Evolutionary conservation across 179 eudicot species (phyloP).

Genomic region (Silene vulgaris): DNA sequence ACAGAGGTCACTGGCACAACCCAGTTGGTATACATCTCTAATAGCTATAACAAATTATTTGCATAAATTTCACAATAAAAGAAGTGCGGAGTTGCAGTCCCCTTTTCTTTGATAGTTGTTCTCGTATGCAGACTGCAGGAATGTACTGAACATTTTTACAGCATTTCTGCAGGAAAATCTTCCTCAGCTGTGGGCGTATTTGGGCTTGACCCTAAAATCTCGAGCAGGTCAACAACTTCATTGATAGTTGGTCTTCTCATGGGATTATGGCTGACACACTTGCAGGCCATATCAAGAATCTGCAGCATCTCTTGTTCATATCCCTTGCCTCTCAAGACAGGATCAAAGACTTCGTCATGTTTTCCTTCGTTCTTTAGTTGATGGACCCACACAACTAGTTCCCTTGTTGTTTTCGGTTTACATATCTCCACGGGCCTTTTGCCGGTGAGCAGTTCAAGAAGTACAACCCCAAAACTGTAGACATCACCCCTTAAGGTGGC

Average conservation of each 20-base stretch:
- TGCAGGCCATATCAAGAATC: slow-evolving; percentile 78
- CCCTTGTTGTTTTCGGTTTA: slow-evolving; percentile 63
- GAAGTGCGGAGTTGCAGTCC: background rate
- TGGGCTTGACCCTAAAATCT: slow-evolving; percentile 34
- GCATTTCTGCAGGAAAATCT: slow-evolving; percentile 28
- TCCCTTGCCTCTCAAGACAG: slow-evolving; percentile 56
- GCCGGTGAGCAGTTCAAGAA: slow-evolving; percentile 84
- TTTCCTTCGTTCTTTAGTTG: slow-evolving; percentile 68
- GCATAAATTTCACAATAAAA: slow-evolving; percentile 15
- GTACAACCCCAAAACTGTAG: slow-evolving; percentile 88
- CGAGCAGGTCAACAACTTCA: slow-evolving; percentile 76
- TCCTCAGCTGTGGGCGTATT: slow-evolving; percentile 34
- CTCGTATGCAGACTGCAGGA: slow-evolving; percentile 2
- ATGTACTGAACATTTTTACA: slow-evolving; percentile 23
- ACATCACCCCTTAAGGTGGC: slow-evolving; percentile 92
- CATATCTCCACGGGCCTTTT: slow-evolving; percentile 73
- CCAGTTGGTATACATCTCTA: slow-evolving; percentile 20
- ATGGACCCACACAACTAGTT: slow-evolving; percentile 76
- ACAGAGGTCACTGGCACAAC: slow-evolving; percentile 24
- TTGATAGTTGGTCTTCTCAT: slow-evolving; percentile 68
- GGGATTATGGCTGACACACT: slow-evolving; percentile 71
- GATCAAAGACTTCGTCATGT: slow-evolving; percentile 61
- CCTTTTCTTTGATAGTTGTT: background rate
- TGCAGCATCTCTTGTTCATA: slow-evolving; percentile 72
- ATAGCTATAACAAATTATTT: slow-evolving; percentile 17